Evolutionary conservation across 352 stramenopile species (phyloP).

Genomic region (Phytophthora rubi): DNA sequence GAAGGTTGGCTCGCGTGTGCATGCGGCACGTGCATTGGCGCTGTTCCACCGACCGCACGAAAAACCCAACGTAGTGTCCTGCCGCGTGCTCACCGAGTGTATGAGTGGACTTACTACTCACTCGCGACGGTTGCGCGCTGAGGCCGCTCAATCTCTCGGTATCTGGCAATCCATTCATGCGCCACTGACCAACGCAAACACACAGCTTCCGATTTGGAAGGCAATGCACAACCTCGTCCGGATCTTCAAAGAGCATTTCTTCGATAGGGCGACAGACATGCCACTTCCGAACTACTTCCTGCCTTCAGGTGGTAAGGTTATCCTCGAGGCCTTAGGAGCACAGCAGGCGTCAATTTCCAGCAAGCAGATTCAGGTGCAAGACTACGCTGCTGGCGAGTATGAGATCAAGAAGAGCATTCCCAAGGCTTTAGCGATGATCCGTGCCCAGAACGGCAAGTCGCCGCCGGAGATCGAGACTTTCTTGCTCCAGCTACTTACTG

Average conservation of each 20-base stretch:
- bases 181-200: slow-evolving; percentile 82
- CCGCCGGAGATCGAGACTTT: slow-evolving; percentile 83
- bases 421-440: slow-evolving; percentile 76
- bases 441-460: slow-evolving; percentile 79
- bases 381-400: slow-evolving; percentile 86
- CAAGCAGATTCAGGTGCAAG: slow-evolving; percentile 87
- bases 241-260: slow-evolving; percentile 92
- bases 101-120: slow-evolving; percentile 88
- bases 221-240: slow-evolving; percentile 87
- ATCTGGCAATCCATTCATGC: slow-evolving; percentile 90
- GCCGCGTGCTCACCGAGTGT: slow-evolving; percentile 81
- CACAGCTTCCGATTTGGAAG: slow-evolving; percentile 84
- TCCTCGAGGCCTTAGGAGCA: slow-evolving; percentile 77
- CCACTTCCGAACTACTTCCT: slow-evolving; percentile 89
- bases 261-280: slow-evolving; percentile 82
- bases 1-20: slow-evolving; percentile 82
- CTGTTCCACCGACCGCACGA: slow-evolving; percentile 84
- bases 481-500: slow-evolving; percentile 73
- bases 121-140: slow-evolving; percentile 73
- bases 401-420: slow-evolving; percentile 90
- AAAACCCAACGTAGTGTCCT: slow-evolving; percentile 89
- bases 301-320: slow-evolving; percentile 82
- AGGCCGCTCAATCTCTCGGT: slow-evolving; percentile 75
- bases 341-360: slow-evolving; percentile 83
- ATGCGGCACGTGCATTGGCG: slow-evolving; percentile 75